Percentiles rank a stretch among this genome's conserved stretches.
These are phyloP conservation scores for Cercospora zeae-maydis DNA, from an alignment of 2,329 filamentous ascomycete species.

Conservation along the genomic window DNA sequence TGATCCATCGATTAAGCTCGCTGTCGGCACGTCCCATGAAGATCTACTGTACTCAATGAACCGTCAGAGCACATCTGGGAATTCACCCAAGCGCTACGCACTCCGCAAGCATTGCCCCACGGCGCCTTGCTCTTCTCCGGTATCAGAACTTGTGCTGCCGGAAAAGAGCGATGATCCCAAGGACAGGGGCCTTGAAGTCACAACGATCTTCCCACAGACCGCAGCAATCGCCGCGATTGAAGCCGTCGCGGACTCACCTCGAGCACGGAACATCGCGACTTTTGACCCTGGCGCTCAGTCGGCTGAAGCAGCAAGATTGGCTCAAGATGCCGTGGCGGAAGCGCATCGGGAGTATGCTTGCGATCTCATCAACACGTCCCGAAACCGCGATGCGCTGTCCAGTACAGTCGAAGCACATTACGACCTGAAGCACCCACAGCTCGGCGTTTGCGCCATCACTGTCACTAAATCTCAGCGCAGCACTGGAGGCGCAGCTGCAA, in stretches of 20 bases:
- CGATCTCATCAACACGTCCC: conserved; percentile 61
- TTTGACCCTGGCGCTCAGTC: conserved; percentile 65
- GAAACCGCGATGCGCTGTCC: conserved; percentile 27
- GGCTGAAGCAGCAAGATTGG: conserved; percentile 58
- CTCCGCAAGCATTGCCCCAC: conserved; percentile 29
- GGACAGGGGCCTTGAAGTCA: conserved; percentile 9
- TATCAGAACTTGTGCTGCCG: conserved; percentile 29
- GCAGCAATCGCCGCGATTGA: conserved; percentile 48
- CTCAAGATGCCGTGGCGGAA: conserved; percentile 57
- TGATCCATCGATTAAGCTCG: conserved; percentile 20
- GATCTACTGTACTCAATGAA: conserved; percentile 30
- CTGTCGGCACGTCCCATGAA: conserved; percentile 25
- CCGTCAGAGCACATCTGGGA: conserved; percentile 9
- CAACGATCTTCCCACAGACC: conserved; percentile 46
- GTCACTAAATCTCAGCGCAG: conserved; percentile 36
- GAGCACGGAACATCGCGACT: conserved; percentile 54
- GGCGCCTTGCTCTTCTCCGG: conserved; percentile 20
- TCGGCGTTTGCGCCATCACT: conserved; percentile 44
- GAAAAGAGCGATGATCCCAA: neutral
- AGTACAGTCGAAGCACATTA: conserved; percentile 39
- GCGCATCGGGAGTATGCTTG: conserved; percentile 67
- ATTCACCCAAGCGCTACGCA: conserved; percentile 21
- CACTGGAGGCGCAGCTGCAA: conserved; percentile 17
- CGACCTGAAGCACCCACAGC: conserved; percentile 44
- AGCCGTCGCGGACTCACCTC: conserved; percentile 44